These are phyloP conservation scores for Liquidambar formosana DNA, from an alignment of 164 flowering plant genomes.

Conservation along the genomic window DNA sequence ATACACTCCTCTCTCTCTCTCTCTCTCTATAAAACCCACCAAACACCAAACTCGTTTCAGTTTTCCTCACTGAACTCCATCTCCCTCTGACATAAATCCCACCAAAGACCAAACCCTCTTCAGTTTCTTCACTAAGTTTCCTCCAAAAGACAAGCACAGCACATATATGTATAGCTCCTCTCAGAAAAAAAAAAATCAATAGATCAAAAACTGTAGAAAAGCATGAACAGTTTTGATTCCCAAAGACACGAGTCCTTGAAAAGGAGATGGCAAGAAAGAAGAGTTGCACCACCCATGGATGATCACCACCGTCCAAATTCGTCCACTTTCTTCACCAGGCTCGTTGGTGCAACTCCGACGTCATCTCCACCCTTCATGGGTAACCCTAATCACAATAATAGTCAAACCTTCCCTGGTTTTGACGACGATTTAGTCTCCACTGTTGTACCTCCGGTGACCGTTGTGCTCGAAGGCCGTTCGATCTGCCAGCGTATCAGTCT, in stretches of 20 bases:
- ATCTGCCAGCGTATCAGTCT: conserved; percentile 81
- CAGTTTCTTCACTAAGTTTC: not conserved
- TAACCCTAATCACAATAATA: conserved; percentile 4
- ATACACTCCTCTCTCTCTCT: not conserved
- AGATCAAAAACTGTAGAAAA: not conserved
- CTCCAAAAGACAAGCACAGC: not conserved
- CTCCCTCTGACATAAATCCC: conserved; percentile 6
- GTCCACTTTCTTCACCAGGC: not conserved
- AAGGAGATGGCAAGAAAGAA: conserved; percentile 41
- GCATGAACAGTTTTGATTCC: conserved; percentile 35
- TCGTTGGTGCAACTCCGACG: too few relatives aligned
- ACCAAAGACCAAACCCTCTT: conserved; percentile 12
- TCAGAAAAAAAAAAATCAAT: too few relatives aligned
- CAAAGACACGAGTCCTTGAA: conserved; percentile 42
- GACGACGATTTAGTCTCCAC: conserved; percentile 38
- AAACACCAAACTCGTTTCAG: not conserved
- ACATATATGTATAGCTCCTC: too few relatives aligned
- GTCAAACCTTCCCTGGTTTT: conserved; percentile 26
- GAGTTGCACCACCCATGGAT: conserved; percentile 5
- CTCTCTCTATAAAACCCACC: conserved; percentile 9
- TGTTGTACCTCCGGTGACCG: conserved; percentile 73
- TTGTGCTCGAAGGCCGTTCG: conserved; percentile 79
- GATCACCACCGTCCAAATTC: conserved; percentile 6
- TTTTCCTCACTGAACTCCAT: conserved; percentile 1
- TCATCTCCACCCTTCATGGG: not conserved